Base-by-base conservation (phyloP, 306 rosid species). In the Biancaea sappan region DNA sequence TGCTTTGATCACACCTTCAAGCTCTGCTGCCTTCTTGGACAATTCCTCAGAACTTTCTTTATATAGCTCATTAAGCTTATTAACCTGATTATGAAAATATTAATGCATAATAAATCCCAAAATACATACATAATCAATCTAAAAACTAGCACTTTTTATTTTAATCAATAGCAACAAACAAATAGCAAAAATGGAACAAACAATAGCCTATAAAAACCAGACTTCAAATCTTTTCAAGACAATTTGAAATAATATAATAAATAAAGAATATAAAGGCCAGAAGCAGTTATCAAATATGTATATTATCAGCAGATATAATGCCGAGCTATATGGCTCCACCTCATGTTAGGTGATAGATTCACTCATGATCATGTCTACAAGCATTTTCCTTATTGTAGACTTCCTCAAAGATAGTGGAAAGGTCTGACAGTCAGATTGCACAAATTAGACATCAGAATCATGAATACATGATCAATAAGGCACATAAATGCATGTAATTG, bases 21-120 rank as follows among this genome's bases (percentile, higher is more conserved):
- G 93, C 66, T 90, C 99, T 13, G 89, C 87, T 5, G 97, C 92
- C 89, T 94, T 94, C 78, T 71, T 83, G n/a, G 96, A 86, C 96
- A 90, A 94, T 82, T 92, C 97, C 77, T 92, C 92, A 2, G 93
- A 90, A 82, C 92, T 88, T 85, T 87, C 95, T 81, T 94, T 92
- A 74, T 91, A 92, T 24, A 94, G 84, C 71, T 87, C 97, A 73
- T 84, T 86, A 71, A 92, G 99, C 81, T 83, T 94, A 71, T 90
- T 92, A 56, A 87, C 90, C 97, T 94, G 65, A 66, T 66, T 69
- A 52, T n/a, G 7, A 37, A 19, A 4, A 72, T 16, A 60, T 52
- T 0, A 69, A 77, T 57, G 47, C 44, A 61, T 21, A 58, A 77
- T 4, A 40, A 38, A 34, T 26, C 22, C 24, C 25, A 50, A 48